Conservation (phyloP, 2,329 filamentous ascomycete species). For the Neofusicoccum umdonicola region DNA sequence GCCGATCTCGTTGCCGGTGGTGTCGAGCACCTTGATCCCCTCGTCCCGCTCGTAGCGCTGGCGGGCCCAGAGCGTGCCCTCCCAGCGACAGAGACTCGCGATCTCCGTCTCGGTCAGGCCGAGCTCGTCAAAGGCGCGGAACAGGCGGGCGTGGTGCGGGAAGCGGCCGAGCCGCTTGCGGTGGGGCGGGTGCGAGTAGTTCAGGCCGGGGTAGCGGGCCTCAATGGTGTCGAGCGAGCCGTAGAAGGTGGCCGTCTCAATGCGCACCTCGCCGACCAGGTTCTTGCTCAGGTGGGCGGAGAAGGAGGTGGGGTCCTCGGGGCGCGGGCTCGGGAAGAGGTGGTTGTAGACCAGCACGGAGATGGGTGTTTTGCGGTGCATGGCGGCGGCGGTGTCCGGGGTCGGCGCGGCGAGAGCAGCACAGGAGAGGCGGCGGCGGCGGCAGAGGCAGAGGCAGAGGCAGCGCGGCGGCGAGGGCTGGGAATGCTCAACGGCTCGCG, state of each 20-base stretch:
- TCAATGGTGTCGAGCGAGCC: constrained; percentile 76
- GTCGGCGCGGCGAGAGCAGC: background rate
- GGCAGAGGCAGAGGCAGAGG: background rate
- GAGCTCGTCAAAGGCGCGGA: constrained; percentile 70
- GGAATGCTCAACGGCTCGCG: background rate
- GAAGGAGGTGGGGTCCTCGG: constrained; percentile 70
- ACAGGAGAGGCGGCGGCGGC: background rate
- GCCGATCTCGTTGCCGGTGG: constrained; percentile 65
- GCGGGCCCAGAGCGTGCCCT: constrained; percentile 79
- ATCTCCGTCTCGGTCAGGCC: constrained; percentile 70
- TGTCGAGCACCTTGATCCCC: constrained; percentile 67
- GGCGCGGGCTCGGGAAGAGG: constrained; percentile 68
- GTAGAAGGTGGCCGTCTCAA: constrained; percentile 76
- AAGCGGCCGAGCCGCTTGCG: constrained; percentile 75
- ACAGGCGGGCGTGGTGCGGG: constrained; percentile 72
- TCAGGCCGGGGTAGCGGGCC: constrained; percentile 77
- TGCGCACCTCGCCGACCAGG: constrained; percentile 73
- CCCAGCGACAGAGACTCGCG: constrained; percentile 72
- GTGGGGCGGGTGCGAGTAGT: constrained; percentile 72
- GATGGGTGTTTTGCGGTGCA: constrained; percentile 69
- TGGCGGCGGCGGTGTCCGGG: constrained; percentile 38
- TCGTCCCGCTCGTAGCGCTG: constrained; percentile 77
- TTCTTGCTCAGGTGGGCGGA: constrained; percentile 66
- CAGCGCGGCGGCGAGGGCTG: background rate
- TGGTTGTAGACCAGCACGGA: constrained; percentile 71